phyloP scores from a whole-genome alignment of 73 alveolate genomes.

The Paramecium primaurelia region DNA sequence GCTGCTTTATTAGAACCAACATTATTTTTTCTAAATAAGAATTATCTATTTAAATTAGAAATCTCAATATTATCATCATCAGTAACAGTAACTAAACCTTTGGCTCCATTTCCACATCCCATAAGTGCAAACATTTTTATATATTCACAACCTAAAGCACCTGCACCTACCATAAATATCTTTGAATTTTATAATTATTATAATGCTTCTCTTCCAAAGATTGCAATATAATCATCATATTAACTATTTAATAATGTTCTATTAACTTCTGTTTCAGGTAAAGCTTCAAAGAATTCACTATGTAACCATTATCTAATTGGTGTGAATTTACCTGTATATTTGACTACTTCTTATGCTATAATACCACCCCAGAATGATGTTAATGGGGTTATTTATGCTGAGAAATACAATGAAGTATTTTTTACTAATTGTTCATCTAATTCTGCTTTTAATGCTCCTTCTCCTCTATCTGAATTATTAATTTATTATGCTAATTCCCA shows the following conservation, averaged over 20 bases:
- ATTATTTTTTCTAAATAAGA: slow-evolving; percentile 93
- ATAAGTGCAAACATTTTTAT: slow-evolving; percentile 95
- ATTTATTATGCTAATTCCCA: slow-evolving; percentile 73
- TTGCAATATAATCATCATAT: slow-evolving; percentile 94
- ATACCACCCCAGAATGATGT: slow-evolving; percentile 99
- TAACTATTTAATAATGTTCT: slow-evolving; percentile 78
- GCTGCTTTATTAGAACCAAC: slow-evolving; percentile 93
- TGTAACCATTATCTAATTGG: slow-evolving; percentile 84
- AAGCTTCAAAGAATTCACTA: slow-evolving; percentile 59
- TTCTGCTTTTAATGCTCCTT: slow-evolving; percentile 70
- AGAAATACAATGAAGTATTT: slow-evolving; percentile 80
- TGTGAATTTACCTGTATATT: slow-evolving; percentile 97
- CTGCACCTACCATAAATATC: slow-evolving; percentile 94
- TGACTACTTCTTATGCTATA: slow-evolving; percentile 96
- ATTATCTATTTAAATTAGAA: slow-evolving; percentile 96
- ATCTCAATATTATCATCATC: slow-evolving; percentile 98
- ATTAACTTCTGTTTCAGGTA: slow-evolving; percentile 61
- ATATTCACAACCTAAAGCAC: slow-evolving; percentile 99
- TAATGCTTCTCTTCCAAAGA: slow-evolving; percentile 92
- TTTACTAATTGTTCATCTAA: slow-evolving; percentile 83
- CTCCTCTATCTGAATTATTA: slow-evolving; percentile 71
- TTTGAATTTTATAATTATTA: slow-evolving; percentile 69
- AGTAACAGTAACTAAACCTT: slow-evolving; percentile 90
- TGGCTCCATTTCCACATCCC: slow-evolving; percentile 94
- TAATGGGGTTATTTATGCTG: slow-evolving; percentile 90